Conservation (phyloP, 1,139 yeast genomes). For the Candida sp. region DNA sequence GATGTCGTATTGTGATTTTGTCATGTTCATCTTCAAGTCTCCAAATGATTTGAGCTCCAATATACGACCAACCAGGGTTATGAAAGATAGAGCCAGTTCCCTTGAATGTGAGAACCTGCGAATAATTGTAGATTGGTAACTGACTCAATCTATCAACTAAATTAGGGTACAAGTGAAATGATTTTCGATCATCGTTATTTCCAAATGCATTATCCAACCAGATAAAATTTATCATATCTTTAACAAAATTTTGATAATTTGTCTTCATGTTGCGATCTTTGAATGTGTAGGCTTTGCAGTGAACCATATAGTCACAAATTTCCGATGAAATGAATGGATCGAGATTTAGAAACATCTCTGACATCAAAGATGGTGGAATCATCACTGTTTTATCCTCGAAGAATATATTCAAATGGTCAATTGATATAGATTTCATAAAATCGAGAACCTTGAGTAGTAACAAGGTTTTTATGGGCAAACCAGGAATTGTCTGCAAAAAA, state of each 20-base stretch:
- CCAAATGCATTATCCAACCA: constrained; percentile 55
- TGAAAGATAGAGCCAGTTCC: constrained; percentile 51
- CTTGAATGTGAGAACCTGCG: constrained; percentile 19
- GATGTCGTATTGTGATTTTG: constrained; percentile 30
- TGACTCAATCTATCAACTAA: constrained; percentile 35
- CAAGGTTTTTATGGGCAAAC: constrained; percentile 4
- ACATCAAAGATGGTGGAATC: constrained; percentile 32
- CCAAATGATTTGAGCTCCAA: constrained; percentile 44
- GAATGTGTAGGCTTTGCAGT: constrained; percentile 30
- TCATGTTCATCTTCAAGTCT: constrained; percentile 40
- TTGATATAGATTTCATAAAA: constrained; percentile 9
- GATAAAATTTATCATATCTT: constrained; percentile 57
- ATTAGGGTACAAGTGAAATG: constrained; percentile 37
- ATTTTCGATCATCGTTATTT: constrained; percentile 19
- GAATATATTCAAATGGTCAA: constrained; percentile 8
- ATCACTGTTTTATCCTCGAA: constrained; percentile 11
- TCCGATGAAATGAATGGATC: constrained; percentile 46
- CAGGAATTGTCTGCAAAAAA: constrained; percentile 3
- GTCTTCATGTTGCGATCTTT: constrained; percentile 18
- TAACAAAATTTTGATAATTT: constrained; percentile 51
- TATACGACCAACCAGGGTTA: constrained; percentile 51
- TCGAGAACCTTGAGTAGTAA: constrained; percentile 9
- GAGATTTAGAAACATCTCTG: constrained; percentile 29
- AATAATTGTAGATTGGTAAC: constrained; percentile 21
- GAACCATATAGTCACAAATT: constrained; percentile 47